Evolutionary conservation across 495 filamentous ascomycete genomes (phyloP).

Genomic region (Penicillium paradoxum): DNA sequence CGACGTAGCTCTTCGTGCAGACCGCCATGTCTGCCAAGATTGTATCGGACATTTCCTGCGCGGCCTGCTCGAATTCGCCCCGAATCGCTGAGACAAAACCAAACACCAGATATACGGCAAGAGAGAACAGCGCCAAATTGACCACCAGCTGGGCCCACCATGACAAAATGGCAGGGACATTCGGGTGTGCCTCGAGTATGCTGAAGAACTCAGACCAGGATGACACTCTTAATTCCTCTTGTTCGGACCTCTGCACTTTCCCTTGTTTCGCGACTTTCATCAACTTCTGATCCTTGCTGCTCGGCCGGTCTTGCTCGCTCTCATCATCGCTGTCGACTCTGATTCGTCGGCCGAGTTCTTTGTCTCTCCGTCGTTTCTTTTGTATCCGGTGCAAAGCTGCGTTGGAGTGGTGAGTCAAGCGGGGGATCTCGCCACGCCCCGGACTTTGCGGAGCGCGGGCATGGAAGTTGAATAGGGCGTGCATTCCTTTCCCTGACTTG

Average conservation of each 20-base stretch:
- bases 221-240: conserved; percentile 18
- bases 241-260: conserved; percentile 2
- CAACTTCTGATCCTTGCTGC: conserved; percentile 33
- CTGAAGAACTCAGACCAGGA: conserved; percentile 57
- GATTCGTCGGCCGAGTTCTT: conserved; percentile 39
- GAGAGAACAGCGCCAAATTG: conserved; percentile 65
- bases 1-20: conserved; percentile 63
- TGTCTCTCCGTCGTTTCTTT: conserved; percentile 48
- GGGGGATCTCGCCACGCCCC: conserved; percentile 54
- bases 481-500: conserved; percentile 39
- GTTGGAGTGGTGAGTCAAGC: conserved; percentile 49
- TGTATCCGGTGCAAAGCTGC: conserved; percentile 48
- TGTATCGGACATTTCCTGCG: conserved; percentile 55
- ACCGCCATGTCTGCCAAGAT: conserved; percentile 66
- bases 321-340: conserved; percentile 51
- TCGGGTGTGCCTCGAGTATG: conserved; percentile 71
- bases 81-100: conserved; percentile 65
- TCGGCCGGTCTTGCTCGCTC: conserved; percentile 48
- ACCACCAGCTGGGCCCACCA: conserved; percentile 78
- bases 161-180: conserved; percentile 79
- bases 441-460: conserved; percentile 42
- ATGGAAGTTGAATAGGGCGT: conserved; percentile 42
- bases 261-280: conserved; percentile 16
- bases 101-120: conserved; percentile 66
- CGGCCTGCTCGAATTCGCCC: conserved; percentile 67